Evolutionary conservation across 1,284 basidiomycete genomes (phyloP), one percentile per base, ranked within the genome.

Genomic region (Anthracocystis walkeri): DNA sequence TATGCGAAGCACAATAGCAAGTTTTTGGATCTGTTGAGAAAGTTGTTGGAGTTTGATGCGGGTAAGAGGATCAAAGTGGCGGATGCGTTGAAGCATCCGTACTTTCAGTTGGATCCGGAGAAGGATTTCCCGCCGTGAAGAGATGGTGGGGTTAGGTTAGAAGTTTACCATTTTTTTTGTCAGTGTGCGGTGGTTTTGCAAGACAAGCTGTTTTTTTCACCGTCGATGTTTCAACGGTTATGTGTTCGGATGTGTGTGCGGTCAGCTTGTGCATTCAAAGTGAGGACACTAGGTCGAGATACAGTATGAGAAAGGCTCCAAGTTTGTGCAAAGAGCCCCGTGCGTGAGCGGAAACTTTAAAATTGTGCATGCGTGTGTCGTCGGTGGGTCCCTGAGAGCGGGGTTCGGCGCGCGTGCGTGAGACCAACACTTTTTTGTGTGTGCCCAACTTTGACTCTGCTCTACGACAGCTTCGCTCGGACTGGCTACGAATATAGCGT

Each of bases 21-120:
- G 77, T 97, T 98, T 87, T 87, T 94, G 78, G 91, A 95, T 84
- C 90, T 98, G 31, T 92, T 99, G 70, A 89, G 90, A 82, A 91
- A 90, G 82, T 88, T 99, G 65, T 89, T 99, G 50, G 91, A 91
- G 64, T 99, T 96, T 86, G 96, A 99, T 86, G 94, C 95, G 38
- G 89, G 89, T 2, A 90, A 93, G 78, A 65, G 82, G 52, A 84
- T 84, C 46, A 82, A 78, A 23, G 78, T 84, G 23, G 42, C 74
- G 12, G 78, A 84, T 27, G 83, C 83, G 20, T 64, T 84, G 48
- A 76, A 73, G 33, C 83, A 84, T 62, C 82, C 82, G 5, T 84
- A 84, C 75, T 84, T 84, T 75, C 68, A 73, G 7, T 52, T 84
- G 29, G 63, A 67, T 20, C 71, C 75, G 27, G 72, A 75, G 56